Base-by-base conservation (phyloP, 306 rosid species). In the Cicer cuneatum region DNA sequence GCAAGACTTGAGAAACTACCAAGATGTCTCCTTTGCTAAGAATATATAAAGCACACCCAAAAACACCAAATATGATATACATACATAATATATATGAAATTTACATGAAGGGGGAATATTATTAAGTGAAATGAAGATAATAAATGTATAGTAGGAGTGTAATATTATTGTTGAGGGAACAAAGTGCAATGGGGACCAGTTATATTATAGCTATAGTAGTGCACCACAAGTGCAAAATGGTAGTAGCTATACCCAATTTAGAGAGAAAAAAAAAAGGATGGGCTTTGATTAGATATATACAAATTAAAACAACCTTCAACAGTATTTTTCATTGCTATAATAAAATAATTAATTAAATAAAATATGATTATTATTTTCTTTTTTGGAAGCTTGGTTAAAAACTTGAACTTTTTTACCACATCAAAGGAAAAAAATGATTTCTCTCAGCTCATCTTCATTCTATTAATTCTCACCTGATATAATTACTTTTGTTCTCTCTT, bases 131-230 rank as follows among this genome's bases (percentile, higher is more conserved):
- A 24, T 14, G 37, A 62, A 62, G 60, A 59, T 7, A 80, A 57
- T 15, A 48, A 60, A 43, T 24, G 33, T 24, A 24, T 24, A 24
- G 33, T 60, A 43, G 37, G 76, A 73, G 71, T 77, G 75, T 41
- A 81, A 77, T 71, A 63, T 56, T 77, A 47, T 46, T 65, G 68
- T 39, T 52, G 84, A 64, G 72, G 72, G 76, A 85, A 66, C 59
- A 77, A 63, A 63, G 60, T 52, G 65, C 59, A 77, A 41, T 77
- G 91, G 92, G 90, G 94, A 90, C 94, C 91, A 89, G 79, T 61
- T 76, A 66, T 6, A 49, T 61, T 76, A 66, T 6, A 49, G 77
- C 81, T 81, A 24, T 24, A 86, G 77, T 81, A 86, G 87, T 90
- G 94, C 91, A 90, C 88, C 88, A 82, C 87, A 82, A 83, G 86